Conservation (phyloP, 2,329 filamentous ascomycete species). For the Calonectria pauciramosa region DNA sequence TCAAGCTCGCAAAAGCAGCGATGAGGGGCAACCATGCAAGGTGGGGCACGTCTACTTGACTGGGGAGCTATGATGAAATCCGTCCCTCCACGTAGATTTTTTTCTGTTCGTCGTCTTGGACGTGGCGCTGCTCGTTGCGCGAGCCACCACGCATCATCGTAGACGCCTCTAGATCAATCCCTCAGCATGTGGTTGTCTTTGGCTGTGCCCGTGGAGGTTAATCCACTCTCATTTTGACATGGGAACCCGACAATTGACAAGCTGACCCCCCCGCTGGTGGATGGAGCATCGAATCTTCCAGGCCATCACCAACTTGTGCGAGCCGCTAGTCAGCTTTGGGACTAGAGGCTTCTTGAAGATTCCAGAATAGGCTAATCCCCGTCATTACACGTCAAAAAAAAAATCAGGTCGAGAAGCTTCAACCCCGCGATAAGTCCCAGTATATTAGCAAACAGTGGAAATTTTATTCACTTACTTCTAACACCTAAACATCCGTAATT, state of each 20-base stretch:
- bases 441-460: not conserved
- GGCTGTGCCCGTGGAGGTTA: not conserved
- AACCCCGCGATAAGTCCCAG: constrained; percentile 17
- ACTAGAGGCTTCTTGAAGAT: constrained; percentile 55
- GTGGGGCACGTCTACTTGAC: constrained; percentile 64
- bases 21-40: constrained; percentile 69
- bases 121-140: constrained; percentile 5
- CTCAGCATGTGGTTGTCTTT: not conserved
- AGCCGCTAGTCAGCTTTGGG: constrained; percentile 44
- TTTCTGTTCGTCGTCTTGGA: constrained; percentile 4
- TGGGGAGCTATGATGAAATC: constrained; percentile 48
- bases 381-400: constrained; percentile 38
- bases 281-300: constrained; percentile 38
- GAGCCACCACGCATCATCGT: not conserved
- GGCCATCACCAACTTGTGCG: not conserved
- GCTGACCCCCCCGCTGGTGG: constrained; percentile 17
- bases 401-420: constrained; percentile 19
- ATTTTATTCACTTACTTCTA: not conserved
- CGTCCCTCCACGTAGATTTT: constrained; percentile 39
- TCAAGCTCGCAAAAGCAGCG: constrained; percentile 65
- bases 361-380: constrained; percentile 55
- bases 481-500: not conserved
- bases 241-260: constrained; percentile 4
- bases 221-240: not conserved
- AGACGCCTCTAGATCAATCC: not conserved